phyloP scores from a whole-genome alignment of 169 alveolate genomes.

The Perkinsus olseni region DNA sequence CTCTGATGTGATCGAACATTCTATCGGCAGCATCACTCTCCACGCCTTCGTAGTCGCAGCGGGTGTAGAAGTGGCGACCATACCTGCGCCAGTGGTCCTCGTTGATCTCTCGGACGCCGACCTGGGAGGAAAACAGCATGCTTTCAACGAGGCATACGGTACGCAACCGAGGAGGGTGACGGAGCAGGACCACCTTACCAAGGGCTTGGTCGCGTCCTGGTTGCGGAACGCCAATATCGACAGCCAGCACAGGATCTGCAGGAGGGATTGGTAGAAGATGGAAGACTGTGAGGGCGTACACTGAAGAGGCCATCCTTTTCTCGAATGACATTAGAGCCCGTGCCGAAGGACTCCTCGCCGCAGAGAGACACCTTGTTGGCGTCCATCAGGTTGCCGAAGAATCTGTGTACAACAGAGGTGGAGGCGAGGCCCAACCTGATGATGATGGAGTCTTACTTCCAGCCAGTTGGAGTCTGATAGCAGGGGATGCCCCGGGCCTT shows the following conservation, averaged over 20 bases:
- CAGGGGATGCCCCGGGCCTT: slow-evolving; percentile 65
- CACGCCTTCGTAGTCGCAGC: slow-evolving; percentile 77
- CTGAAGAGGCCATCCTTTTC: slow-evolving; percentile 97
- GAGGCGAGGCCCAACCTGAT: no score
- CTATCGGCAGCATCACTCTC: slow-evolving; percentile 70
- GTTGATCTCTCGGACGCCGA: slow-evolving; percentile 74
- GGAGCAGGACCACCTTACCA: not conserved
- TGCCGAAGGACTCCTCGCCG: slow-evolving; percentile 93
- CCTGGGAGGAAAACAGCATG: not conserved
- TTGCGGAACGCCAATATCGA: slow-evolving; percentile 79
- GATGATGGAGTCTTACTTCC: slow-evolving; percentile 57
- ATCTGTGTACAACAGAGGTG: slow-evolving; percentile 13
- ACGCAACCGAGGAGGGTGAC: not conserved
- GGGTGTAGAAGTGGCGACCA: slow-evolving; percentile 86
- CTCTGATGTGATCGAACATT: slow-evolving; percentile 48
- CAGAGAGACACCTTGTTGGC: slow-evolving; percentile 75
- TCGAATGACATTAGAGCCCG: slow-evolving; percentile 83
- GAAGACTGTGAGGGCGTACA: slow-evolving; percentile 24
- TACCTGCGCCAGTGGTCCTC: slow-evolving; percentile 75
- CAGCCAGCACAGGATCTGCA: slow-evolving; percentile 70
- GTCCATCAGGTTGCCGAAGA: slow-evolving; percentile 92
- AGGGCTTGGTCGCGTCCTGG: slow-evolving; percentile 42
- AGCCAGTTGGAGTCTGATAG: slow-evolving; percentile 92
- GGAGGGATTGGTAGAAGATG: not conserved
- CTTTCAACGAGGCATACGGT: not conserved